Evolutionary conservation across 2,329 filamentous ascomycete genomes (phyloP), one percentile per base, ranked within the genome.

Genomic region (Periglandula ipomoeae): DNA sequence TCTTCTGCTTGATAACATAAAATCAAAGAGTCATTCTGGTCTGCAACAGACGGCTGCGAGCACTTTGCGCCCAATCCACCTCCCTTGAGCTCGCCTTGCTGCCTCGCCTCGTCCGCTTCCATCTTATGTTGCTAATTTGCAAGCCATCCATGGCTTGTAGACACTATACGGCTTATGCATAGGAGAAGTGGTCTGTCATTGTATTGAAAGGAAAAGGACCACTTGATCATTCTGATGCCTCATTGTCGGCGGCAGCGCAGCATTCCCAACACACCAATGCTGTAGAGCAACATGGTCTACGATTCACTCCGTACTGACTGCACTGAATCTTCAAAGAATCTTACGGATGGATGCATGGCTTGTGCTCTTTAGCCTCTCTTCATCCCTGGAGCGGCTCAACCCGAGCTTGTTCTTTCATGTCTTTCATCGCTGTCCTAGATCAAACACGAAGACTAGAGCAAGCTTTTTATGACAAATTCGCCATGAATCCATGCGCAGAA

Each of bases 401-500:
- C 37, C 11, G 24, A 44, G n/a, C 38, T 32, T 34, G 38, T 34
- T 35, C 22, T 24, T 20, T 22, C 26, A 34, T 22, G 17, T 13
- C 27, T 32, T 32, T 43, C 44, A 15, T 30, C 23, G 13, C 37
- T 35, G 34, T 20, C n/a, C 11, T 4, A 26, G 7, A 17, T 7
- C 44, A 27, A 40, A 13, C 9, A 5, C 30, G n/a, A 43, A 30
- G 24, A 9, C 22, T 41, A 22, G 13, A 19, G 22, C 24, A 2
- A 8, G 3, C 8, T 32, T 27, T 23, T 13, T 19, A 10, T n/a
- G 5, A 47, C 45, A 39, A 9, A 4, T 19, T 35, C 26, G 20
- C 17, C 27, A 52, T 50, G 44, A 52, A 52, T 47, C 44, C 50
- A 17, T 50, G 47, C 47, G 44, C 50, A 10, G 24, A 35, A 24